Evolutionary conservation across 148 eudicot species (phyloP).

Genomic region (Mesembryanthemum crystallinum): DNA sequence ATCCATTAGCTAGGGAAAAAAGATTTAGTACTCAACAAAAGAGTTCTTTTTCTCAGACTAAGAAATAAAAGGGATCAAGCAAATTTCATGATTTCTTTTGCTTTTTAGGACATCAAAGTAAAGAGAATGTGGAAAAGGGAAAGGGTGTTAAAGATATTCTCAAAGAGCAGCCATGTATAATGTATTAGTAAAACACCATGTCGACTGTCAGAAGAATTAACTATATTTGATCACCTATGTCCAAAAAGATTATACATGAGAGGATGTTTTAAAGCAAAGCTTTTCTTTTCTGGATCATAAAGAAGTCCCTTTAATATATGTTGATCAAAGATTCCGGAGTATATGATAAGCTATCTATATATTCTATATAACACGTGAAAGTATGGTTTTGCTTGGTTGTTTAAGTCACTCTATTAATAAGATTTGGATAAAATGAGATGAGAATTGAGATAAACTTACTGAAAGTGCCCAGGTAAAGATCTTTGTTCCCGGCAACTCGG

Average conservation of each 20-base stretch:
- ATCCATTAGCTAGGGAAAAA: neutral
- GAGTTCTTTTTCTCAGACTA: constrained; percentile 8
- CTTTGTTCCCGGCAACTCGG: constrained; percentile 93
- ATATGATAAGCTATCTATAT: neutral
- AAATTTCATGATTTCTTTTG: neutral
- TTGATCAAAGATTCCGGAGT: constrained; percentile 11
- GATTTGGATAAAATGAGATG: too few relatives aligned
- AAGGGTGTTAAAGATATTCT: constrained; percentile 32
- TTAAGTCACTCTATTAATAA: neutral
- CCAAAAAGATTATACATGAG: constrained; percentile 31
- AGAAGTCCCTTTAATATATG: constrained; percentile 26
- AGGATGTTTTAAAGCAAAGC: constrained; percentile 24
- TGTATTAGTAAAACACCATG: neutral
- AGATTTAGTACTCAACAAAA: constrained; percentile 18
- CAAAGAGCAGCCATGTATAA: constrained; percentile 23
- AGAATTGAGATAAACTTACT: too few relatives aligned
- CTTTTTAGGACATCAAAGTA: constrained; percentile 25
- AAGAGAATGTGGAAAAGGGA: constrained; percentile 33
- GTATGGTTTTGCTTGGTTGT: neutral
- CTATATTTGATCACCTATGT: constrained; percentile 18
- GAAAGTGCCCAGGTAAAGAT: constrained; percentile 90
- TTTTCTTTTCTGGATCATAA: constrained; percentile 28
- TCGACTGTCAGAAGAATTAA: neutral
- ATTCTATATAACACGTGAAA: constrained; percentile 1
- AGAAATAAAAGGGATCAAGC: constrained; percentile 7